A percentile compares a stretch with the other conserved stretches of the same genome.
Evolutionary conservation across 139 green algal genomes (phyloP).

Genomic region (Nannochloris sp.): DNA sequence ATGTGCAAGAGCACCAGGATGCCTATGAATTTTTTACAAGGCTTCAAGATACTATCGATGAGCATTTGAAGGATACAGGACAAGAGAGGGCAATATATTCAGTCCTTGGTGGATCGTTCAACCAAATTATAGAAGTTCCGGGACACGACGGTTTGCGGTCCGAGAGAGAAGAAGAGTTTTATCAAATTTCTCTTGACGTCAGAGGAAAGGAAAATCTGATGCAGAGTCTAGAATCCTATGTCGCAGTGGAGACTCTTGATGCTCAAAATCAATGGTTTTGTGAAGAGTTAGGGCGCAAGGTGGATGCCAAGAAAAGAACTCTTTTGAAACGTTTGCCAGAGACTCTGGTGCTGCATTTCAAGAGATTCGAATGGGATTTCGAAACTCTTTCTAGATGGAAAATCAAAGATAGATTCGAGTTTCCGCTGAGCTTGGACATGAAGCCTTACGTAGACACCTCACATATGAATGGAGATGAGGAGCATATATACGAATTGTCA

Average conservation of each 20-base stretch:
- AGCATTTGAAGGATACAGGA: constrained; percentile 35
- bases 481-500: constrained; percentile 61
- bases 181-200: constrained; percentile 52
- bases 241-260: constrained; percentile 81
- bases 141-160: constrained; percentile 11
- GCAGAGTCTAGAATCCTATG: constrained; percentile 57
- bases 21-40: constrained; percentile 84
- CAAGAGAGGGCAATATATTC: constrained; percentile 47
- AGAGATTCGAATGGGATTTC: constrained; percentile 83
- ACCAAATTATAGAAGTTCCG: constrained; percentile 49
- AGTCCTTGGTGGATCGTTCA: constrained; percentile 70
- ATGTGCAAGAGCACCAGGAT: constrained; percentile 87
- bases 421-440: constrained; percentile 78
- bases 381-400: constrained; percentile 67
- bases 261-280: constrained; percentile 87
- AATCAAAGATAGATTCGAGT: constrained; percentile 74
- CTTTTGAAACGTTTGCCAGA: constrained; percentile 62
- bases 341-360: constrained; percentile 73
- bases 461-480: constrained; percentile 7
- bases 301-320: constrained; percentile 68
- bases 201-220: constrained; percentile 57
- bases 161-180: constrained; percentile 77
- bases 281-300: constrained; percentile 61
- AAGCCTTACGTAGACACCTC: constrained; percentile 48
- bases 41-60: constrained; percentile 65